Percentiles rank a stretch among this genome's conserved stretches.
Conservation (phyloP, 805 yeast species). For the Myxozyma sirexii region DNA sequence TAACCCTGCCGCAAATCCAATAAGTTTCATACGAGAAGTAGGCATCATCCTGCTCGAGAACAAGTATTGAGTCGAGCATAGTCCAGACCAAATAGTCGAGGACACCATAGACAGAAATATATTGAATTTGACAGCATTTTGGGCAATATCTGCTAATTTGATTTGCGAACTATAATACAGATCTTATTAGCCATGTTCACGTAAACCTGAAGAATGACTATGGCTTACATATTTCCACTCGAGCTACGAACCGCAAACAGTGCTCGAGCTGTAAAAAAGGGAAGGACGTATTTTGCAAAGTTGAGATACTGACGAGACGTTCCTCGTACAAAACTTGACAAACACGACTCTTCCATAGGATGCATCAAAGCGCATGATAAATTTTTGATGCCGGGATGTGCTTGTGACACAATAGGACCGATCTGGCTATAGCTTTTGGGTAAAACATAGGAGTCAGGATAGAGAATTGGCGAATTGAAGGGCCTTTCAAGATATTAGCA, state of each 20-base stretch:
- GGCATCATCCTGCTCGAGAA: slow-evolving; percentile 41
- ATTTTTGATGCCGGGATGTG: slow-evolving; percentile 32
- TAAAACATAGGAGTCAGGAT: slow-evolving; percentile 31
- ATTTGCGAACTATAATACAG: not conserved
- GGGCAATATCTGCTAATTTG: not conserved
- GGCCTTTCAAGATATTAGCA: slow-evolving; percentile 13
- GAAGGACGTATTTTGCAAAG: slow-evolving; percentile 20
- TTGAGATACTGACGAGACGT: slow-evolving; percentile 6
- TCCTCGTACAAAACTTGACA: slow-evolving; percentile 16
- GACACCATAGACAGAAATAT: slow-evolving; percentile 42
- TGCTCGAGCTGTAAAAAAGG: slow-evolving; percentile 16
- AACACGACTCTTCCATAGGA: slow-evolving; percentile 31
- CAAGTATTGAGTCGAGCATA: slow-evolving; percentile 43
- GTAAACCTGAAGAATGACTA: not conserved
- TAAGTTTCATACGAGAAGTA: slow-evolving; percentile 42
- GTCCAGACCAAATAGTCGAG: slow-evolving; percentile 47
- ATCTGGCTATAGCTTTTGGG: slow-evolving; percentile 25
- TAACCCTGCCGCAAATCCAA: slow-evolving; percentile 49
- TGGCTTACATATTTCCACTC: not conserved
- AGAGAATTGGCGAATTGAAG: slow-evolving; percentile 35
- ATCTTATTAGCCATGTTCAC: too few species aligned
- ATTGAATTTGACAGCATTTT: slow-evolving; percentile 38
- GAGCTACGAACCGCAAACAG: not conserved
- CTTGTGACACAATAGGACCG: slow-evolving; percentile 31
- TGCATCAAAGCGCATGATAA: slow-evolving; percentile 31